Conservation (phyloP, 345 rosid species). For the Citrus hindsii region DNA sequence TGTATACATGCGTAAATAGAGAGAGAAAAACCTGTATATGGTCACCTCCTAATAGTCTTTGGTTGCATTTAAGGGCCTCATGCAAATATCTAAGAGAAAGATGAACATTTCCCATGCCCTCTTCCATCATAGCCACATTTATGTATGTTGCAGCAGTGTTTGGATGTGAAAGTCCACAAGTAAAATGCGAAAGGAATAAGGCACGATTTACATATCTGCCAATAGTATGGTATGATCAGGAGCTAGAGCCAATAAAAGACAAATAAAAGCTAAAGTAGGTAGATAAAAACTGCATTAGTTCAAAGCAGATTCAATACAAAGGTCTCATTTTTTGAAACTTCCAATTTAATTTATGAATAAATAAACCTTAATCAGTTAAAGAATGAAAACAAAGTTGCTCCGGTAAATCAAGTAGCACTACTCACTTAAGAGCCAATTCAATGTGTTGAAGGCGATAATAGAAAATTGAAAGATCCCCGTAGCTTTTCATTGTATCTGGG, state of each 20-base stretch:
- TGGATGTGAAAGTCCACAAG: conserved; percentile 75
- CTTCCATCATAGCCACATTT: conserved; percentile 84
- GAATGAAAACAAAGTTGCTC: too few species aligned
- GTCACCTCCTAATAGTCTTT: conserved; percentile 60
- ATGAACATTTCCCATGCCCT: too few species aligned
- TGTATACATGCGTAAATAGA: not conserved
- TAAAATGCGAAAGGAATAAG: conserved; percentile 61
- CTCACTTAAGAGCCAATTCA: too few species aligned
- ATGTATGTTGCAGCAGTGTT: conserved; percentile 68
- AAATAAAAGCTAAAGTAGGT: not conserved
- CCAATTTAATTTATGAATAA: not conserved
- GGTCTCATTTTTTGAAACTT: not conserved
- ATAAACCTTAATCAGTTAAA: too few species aligned
- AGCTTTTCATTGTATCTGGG: too few species aligned
- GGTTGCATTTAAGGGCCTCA: too few species aligned
- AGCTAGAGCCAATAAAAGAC: conserved; percentile 2
- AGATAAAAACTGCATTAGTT: not conserved
- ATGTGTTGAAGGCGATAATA: too few species aligned
- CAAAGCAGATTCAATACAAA: not conserved
- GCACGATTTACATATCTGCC: conserved; percentile 70
- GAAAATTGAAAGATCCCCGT: too few species aligned
- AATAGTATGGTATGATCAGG: conserved; percentile 13
- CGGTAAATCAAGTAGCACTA: too few species aligned
- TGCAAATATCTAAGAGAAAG: too few species aligned
- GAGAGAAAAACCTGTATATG: conserved; percentile 56